Evolutionary conservation across 768 basidiomycete species (phyloP), one percentile per base, ranked within the genome.

Genomic region (Terana coerulea): DNA sequence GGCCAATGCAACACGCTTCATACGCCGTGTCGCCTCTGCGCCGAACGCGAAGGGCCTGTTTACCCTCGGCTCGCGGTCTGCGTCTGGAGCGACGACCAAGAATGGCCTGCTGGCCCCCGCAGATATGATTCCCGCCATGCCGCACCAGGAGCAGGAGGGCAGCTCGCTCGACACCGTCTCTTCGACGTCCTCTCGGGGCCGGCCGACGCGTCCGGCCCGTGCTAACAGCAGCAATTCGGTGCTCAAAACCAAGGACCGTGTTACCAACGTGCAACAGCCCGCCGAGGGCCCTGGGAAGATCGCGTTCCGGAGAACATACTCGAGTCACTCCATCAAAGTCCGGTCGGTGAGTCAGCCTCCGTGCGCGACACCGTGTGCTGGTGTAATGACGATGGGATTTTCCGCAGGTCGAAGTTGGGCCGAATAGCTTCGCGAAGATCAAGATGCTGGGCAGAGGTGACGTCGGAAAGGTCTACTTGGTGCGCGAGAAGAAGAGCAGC

Each of bases 371-470:
- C 29, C 21, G 42, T 44, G 33, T n/a, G 10, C 33, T 34, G 33
- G 33, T n/a, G 10, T 34, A 34, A 10, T 14, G 37, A n/a, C 24
- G 17, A 55, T 43, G 37, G 31, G 49, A 11, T 24, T 30, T 3
- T 25, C 17, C 26, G 6, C 60, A 94, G 88, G 91, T 95, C 52
- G 95, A 98, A 72, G 95, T 99, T 22, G 81, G 86, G 21, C 95
- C 97, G 50, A 84, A 84, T 42, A 94, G 91, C 68, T 99, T 99
- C 71, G 79, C 88, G 65, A 99, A 99, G 75, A 76, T 98, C 72
- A 97, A 95, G 73, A 79, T 99, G 79, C 78, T 98, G n/a, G 97
- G 97, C 41, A 93, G 97, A 68, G 97, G 97, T 40, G 97, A 99
- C 69, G 97, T 99, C 41, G 97, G 97, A 17, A 90, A 95, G 67